Evolutionary conservation across 306 rosid genomes (phyloP), one percentile per base, ranked within the genome.

Genomic region (Hippophae gyantsensis): DNA sequence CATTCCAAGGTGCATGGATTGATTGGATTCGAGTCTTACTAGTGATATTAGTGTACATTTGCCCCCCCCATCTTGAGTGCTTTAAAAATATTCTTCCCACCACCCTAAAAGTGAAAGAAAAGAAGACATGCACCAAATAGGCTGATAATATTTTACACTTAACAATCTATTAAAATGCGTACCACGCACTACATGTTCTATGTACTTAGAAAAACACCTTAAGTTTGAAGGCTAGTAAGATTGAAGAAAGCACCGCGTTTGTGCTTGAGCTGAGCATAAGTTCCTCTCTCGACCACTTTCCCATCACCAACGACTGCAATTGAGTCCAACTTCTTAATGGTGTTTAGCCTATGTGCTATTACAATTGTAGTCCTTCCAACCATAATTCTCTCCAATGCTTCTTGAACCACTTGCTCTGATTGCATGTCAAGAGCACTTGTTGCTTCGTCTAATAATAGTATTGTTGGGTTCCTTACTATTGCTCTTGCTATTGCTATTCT

Each of bases 401-500:
- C 95, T 62, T 92, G 96, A 57, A 92, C 95, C 50, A 84, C 80
- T 68, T 82, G 84, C 70, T 92, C 98, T 48, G 95, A 87, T 65
- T 92, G 96, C 59, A 85, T 86, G 3, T 88, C 99, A 3, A 92
- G 65, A 32, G 96, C 96, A 60, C 96, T 92, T 42, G 99, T 92
- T 80, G 99, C 99, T 54, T 87, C 99, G 44, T 92, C 96, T 1
- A 92, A 70, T 46, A 92, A 62, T 8, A 92, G 65, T 57, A 92
- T 78, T 1, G 64, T 87, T 44, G 98, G 96, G 67, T 79, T 85
- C 54, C 98, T 50, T 23, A 92, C 78, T 76, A 92, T 92, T 49
- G 98, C 98, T 53, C 96, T 80, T 63, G 99, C 96, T 48, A 92
- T 87, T 61, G 93, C 95, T 57, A 92, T 77, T 72, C 99, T 82